Percentiles rank a stretch among this genome's conserved stretches.
phyloP scores from a whole-genome alignment of 208 protist genomes.

The Leishmania mexicana region DNA sequence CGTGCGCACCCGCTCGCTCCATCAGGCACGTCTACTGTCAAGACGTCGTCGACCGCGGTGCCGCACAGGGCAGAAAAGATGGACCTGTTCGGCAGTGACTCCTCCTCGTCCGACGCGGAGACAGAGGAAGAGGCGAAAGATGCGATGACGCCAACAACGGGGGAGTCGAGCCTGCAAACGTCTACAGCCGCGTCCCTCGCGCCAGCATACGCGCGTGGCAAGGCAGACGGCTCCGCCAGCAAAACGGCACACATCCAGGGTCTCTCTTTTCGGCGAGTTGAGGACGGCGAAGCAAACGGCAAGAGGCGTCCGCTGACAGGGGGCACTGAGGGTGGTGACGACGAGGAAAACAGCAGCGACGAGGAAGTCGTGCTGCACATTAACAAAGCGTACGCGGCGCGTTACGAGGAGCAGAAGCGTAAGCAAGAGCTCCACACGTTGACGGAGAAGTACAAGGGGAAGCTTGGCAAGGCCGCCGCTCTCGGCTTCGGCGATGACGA shows the following conservation, averaged over 20 bases:
- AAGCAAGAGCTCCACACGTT: slow-evolving; percentile 88
- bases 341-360: slow-evolving; percentile 11
- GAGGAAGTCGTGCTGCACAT: slow-evolving; percentile 49
- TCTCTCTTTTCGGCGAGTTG: slow-evolving; percentile 10
- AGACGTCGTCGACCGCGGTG: not conserved
- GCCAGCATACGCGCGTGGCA: not conserved
- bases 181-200: not conserved
- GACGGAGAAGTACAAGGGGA: slow-evolving; percentile 81
- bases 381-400: slow-evolving; percentile 78
- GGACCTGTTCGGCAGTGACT: slow-evolving; percentile 41
- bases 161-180: not conserved
- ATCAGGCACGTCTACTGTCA: not conserved
- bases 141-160: not conserved
- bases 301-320: not conserved
- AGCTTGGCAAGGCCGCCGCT: slow-evolving; percentile 31
- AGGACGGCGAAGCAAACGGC: not conserved
- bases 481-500: not conserved
- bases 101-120: slow-evolving; percentile 22
- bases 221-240: not conserved
- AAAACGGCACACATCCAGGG: slow-evolving; percentile 20
- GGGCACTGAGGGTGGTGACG: slow-evolving; percentile 1
- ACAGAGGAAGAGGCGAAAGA: slow-evolving; percentile 1
- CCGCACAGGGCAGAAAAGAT: slow-evolving; percentile 29
- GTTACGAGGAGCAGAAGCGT: slow-evolving; percentile 90
- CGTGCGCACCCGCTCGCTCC: slow-evolving; percentile 31